phyloP scores from a whole-genome alignment of 1,139 yeast species.

The Yamadazyma jaroonii region DNA sequence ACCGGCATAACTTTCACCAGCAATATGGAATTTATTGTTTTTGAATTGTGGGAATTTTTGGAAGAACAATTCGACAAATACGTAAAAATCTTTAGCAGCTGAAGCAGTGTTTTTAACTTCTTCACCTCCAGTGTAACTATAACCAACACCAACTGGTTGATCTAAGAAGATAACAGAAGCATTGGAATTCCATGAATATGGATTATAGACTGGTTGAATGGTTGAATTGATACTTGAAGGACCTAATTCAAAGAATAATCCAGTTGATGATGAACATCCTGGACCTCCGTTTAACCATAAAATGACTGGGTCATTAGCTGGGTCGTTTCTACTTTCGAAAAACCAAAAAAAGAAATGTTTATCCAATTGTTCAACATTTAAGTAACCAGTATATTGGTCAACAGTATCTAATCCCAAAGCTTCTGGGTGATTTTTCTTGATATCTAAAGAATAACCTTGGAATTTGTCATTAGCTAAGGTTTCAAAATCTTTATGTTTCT shows the following conservation, averaged over 20 bases:
- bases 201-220: constrained; percentile 71
- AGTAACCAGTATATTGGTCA: constrained; percentile 63
- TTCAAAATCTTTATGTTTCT: constrained; percentile 17
- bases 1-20: constrained; percentile 90
- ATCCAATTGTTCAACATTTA: constrained; percentile 52
- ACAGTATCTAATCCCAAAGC: constrained; percentile 52
- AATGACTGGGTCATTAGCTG: constrained; percentile 77
- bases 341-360: constrained; percentile 87
- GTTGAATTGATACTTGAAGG: constrained; percentile 71
- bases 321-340: constrained; percentile 89
- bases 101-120: constrained; percentile 60
- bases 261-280: constrained; percentile 87
- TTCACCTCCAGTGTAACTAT: constrained; percentile 61
- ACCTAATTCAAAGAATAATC: constrained; percentile 89
- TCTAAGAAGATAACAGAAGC: constrained; percentile 91
- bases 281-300: constrained; percentile 93
- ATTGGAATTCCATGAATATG: constrained; percentile 82
- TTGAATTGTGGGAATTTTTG: constrained; percentile 66
- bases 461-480: constrained; percentile 22
- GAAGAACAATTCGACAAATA: constrained; percentile 74
- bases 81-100: constrained; percentile 78
- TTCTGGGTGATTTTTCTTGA: constrained; percentile 41
- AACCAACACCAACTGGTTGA: constrained; percentile 93
- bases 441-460: constrained; percentile 37
- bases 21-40: constrained; percentile 67